Conservation (phyloP, 2,329 filamentous ascomycete species). For the Trichophyton schoenleinii region DNA sequence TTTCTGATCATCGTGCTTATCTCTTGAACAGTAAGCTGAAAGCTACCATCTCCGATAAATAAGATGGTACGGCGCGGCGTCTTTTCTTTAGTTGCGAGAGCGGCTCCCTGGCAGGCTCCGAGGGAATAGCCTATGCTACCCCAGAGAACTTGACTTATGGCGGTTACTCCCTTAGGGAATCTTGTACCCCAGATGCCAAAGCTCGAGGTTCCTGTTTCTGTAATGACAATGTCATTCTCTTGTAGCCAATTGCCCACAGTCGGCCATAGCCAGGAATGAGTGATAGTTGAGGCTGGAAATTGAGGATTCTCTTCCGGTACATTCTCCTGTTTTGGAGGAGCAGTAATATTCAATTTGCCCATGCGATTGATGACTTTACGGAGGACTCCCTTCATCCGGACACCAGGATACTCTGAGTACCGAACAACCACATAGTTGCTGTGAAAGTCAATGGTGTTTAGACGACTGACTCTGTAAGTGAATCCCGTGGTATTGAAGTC, state of each 20-base stretch:
- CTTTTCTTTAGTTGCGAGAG: slow-evolving; percentile 37
- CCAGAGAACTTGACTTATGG: slow-evolving; percentile 45
- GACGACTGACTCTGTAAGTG: slow-evolving; percentile 62
- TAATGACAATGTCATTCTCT: slow-evolving; percentile 44
- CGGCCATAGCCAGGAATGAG: slow-evolving; percentile 39
- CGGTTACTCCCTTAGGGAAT: slow-evolving; percentile 37
- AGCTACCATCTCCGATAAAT: slow-evolving; percentile 72
- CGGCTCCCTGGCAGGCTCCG: slow-evolving; percentile 43
- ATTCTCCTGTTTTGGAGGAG: slow-evolving; percentile 44
- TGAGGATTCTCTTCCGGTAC: slow-evolving; percentile 28
- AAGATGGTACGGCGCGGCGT: slow-evolving; percentile 52
- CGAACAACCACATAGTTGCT: slow-evolving; percentile 59
- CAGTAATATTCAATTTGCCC: slow-evolving; percentile 44
- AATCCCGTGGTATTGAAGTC: slow-evolving; percentile 53
- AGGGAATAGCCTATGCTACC: slow-evolving; percentile 51
- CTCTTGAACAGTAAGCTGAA: slow-evolving; percentile 75
- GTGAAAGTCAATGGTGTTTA: slow-evolving; percentile 72
- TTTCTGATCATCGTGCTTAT: slow-evolving; percentile 68
- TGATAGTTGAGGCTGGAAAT: slow-evolving; percentile 29
- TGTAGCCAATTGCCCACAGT: slow-evolving; percentile 37
- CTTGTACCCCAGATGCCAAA: slow-evolving; percentile 42
- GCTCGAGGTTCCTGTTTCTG: slow-evolving; percentile 46
- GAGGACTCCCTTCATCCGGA: slow-evolving; percentile 68
- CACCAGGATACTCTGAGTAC: slow-evolving; percentile 65
- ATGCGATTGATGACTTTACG: slow-evolving; percentile 52